Evolutionary conservation across 2,329 filamentous ascomycete genomes (phyloP).

Genomic region (Graphium sp.): DNA sequence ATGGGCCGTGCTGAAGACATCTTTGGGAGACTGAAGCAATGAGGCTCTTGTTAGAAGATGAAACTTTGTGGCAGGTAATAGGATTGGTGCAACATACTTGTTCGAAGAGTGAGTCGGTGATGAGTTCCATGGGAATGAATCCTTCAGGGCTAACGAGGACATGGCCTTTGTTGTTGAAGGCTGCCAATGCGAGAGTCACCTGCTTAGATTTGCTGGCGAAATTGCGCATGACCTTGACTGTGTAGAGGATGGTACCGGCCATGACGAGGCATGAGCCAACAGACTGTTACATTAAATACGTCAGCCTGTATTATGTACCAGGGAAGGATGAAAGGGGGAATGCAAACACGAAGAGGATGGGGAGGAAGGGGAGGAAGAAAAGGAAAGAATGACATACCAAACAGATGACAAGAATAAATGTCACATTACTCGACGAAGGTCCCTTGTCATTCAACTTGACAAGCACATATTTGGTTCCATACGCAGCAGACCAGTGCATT

Average conservation of each 20-base stretch:
- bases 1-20: slow-evolving; percentile 61
- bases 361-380: neutral
- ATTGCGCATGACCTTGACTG: slow-evolving; percentile 31
- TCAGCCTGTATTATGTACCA: no score
- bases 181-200: slow-evolving; percentile 39
- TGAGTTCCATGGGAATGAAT: slow-evolving; percentile 53
- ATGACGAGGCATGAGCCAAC: slow-evolving; percentile 44
- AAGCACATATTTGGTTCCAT: slow-evolving; percentile 52
- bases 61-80: no score
- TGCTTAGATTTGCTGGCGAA: slow-evolving; percentile 44
- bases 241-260: slow-evolving; percentile 34
- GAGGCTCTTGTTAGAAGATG: neutral
- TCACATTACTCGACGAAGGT: slow-evolving; percentile 39
- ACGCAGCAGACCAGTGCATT: slow-evolving; percentile 74
- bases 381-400: slow-evolving; percentile 30
- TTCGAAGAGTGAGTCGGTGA: slow-evolving; percentile 63
- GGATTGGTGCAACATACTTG: slow-evolving; percentile 21
- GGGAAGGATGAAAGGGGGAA: no score
- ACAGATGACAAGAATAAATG: slow-evolving; percentile 57
- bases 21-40: slow-evolving; percentile 29
- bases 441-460: slow-evolving; percentile 21
- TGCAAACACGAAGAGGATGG: no score
- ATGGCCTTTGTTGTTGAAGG: slow-evolving; percentile 50
- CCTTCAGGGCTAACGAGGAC: slow-evolving; percentile 57
- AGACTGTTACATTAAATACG: no score